These are phyloP conservation scores for Takashimella koratensis DNA, from an alignment of 1,284 basidiomycete species.

Conservation along the genomic window DNA sequence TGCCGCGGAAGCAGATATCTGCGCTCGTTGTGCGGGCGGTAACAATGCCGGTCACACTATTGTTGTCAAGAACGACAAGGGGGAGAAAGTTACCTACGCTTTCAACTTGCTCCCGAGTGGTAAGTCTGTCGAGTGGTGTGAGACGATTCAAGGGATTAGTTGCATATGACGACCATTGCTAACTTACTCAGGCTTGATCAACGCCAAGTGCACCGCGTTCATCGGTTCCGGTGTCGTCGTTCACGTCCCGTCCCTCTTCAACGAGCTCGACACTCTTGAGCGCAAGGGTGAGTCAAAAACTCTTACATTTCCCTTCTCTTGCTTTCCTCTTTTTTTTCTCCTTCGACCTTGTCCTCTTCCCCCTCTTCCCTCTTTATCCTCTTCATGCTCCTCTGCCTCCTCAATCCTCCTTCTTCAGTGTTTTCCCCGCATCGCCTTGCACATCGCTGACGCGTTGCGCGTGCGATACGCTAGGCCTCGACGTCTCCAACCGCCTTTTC, in stretches of 20 bases:
- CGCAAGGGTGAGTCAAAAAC: slow-evolving; percentile 73
- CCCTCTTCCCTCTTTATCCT: not conserved
- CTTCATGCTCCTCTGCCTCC: slow-evolving; percentile 4
- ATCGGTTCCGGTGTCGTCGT: slow-evolving; percentile 94
- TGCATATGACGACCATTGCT: too few species aligned
- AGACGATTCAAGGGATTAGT: not conserved
- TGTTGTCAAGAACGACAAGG: slow-evolving; percentile 69
- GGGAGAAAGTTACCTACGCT: slow-evolving; percentile 77
- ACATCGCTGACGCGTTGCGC: too few species aligned
- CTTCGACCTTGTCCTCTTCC: slow-evolving; percentile 4
- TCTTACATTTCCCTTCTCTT: not conserved
- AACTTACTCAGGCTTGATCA: slow-evolving; percentile 70
- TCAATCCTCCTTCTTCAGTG: not conserved
- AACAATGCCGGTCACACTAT: slow-evolving; percentile 99
- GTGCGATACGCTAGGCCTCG: slow-evolving; percentile 61
- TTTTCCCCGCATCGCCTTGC: too few species aligned
- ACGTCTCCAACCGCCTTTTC: slow-evolving; percentile 80
- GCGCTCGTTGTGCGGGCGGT: slow-evolving; percentile 93
- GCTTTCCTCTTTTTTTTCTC: not conserved
- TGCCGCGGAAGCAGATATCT: slow-evolving; percentile 82
- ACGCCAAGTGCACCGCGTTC: slow-evolving; percentile 78
- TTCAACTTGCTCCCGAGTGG: slow-evolving; percentile 95
- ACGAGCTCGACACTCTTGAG: slow-evolving; percentile 82
- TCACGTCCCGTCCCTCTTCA: slow-evolving; percentile 92
- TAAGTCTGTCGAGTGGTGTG: slow-evolving; percentile 54